Conservation (phyloP, 805 yeast species). For the Metschnikowia peoriensis region DNA sequence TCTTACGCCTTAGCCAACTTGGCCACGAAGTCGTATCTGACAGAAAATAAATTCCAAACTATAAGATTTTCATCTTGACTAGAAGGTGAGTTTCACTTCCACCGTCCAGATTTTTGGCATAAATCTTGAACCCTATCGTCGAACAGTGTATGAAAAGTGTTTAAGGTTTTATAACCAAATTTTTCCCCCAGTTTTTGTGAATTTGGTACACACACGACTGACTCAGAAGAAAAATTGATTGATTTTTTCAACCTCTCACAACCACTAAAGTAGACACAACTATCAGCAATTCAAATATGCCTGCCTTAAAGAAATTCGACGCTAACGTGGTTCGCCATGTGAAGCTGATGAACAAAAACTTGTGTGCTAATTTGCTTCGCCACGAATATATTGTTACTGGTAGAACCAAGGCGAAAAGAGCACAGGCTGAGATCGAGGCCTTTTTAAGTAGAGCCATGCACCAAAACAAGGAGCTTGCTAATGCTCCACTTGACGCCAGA, state of each 20-base stretch:
- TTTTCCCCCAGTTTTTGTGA: background rate
- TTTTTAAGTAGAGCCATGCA: conserved; percentile 34
- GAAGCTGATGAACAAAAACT: conserved; percentile 44
- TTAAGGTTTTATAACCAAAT: background rate
- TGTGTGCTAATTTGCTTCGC: conserved; percentile 43
- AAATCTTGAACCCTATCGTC: too few relatives aligned
- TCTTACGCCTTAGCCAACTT: conserved; percentile 24
- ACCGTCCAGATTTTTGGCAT: too few relatives aligned
- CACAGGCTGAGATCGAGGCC: conserved; percentile 40
- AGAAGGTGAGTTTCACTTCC: too few relatives aligned
- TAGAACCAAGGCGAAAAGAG: conserved; percentile 43
- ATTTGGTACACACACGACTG: conserved; percentile 5
- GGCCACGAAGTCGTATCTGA: conserved; percentile 20
- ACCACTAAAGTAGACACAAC: background rate
- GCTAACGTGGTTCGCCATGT: conserved; percentile 43
- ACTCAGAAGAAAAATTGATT: conserved; percentile 1
- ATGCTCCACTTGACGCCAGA: conserved; percentile 15
- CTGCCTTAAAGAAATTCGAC: conserved; percentile 41
- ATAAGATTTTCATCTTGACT: too few relatives aligned
- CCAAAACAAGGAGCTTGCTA: conserved; percentile 22
- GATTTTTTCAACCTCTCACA: background rate
- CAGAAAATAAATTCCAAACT: background rate
- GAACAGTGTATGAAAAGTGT: background rate
- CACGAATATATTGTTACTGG: conserved; percentile 45
- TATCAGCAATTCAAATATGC: conserved; percentile 25